Percentiles rank a stretch among this genome's conserved stretches.
Conservation (phyloP, 169 alveolate species). For the Plasmodium billcollinsi region DNA sequence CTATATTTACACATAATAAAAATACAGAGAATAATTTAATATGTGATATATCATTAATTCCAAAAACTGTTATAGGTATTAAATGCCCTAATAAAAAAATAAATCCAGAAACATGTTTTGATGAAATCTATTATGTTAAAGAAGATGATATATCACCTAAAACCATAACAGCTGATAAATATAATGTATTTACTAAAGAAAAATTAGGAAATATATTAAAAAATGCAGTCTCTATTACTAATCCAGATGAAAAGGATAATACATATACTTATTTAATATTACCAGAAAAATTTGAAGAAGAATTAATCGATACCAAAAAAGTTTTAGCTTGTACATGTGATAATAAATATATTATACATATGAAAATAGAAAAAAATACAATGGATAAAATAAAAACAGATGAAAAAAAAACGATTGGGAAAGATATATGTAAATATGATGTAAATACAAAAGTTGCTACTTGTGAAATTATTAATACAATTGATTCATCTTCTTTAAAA, state of each 20-base stretch:
- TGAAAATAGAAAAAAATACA: conserved; percentile 11
- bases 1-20: conserved; percentile 16
- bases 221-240: conserved; percentile 9
- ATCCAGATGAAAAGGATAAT: conserved; percentile 12
- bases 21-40: background rate
- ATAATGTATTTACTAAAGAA: background rate
- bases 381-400: conserved; percentile 2
- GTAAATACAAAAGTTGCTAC: conserved; percentile 3
- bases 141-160: background rate
- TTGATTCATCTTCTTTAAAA: conserved; percentile 1
- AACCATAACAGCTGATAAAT: background rate
- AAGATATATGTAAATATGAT: conserved; percentile 32
- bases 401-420: background rate
- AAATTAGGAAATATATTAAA: conserved; percentile 13
- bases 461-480: conserved; percentile 22
- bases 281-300: conserved; percentile 23
- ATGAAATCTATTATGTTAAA: conserved; percentile 11
- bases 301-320: background rate
- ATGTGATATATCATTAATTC: conserved; percentile 17
- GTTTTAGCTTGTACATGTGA: conserved; percentile 48
- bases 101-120: conserved; percentile 31
- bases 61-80: conserved; percentile 41
- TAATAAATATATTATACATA: conserved; percentile 11
- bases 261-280: conserved; percentile 53
- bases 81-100: conserved; percentile 35